A percentile compares a stretch with the other conserved stretches of the same genome.
These are phyloP conservation scores for Colletotrichum shisoi DNA, from an alignment of 2,329 filamentous ascomycete species.

Conservation along the genomic window DNA sequence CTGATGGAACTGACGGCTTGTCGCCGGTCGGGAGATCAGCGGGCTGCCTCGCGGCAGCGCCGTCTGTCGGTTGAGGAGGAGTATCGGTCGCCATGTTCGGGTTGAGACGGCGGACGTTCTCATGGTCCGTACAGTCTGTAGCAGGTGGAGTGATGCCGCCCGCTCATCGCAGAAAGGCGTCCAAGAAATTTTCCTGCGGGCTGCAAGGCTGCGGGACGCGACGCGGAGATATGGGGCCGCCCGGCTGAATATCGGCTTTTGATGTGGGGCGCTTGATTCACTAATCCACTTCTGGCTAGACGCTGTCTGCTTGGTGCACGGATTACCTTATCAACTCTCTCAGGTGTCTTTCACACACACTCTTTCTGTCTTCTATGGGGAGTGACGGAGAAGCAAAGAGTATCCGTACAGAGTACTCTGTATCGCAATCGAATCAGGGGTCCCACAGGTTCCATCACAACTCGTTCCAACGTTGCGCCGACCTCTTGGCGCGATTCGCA, in stretches of 20 bases:
- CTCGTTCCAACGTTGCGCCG: not conserved
- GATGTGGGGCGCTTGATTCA: rapidly evolving
- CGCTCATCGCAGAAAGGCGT: conserved; percentile 19
- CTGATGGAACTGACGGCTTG: conserved; percentile 27
- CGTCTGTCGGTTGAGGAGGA: conserved; percentile 19
- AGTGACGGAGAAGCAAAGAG: not conserved
- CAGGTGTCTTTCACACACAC: not conserved
- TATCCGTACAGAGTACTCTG: no score
- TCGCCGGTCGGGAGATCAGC: conserved; percentile 19
- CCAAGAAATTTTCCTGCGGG: conserved; percentile 35
- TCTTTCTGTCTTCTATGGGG: no score
- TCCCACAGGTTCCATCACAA: not conserved
- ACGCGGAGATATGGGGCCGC: conserved; percentile 1
- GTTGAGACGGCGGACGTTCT: conserved; percentile 29
- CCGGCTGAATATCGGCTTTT: conserved; percentile 33
- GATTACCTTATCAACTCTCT: not conserved
- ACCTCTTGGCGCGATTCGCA: not conserved
- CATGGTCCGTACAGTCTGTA: conserved; percentile 28
- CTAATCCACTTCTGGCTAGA: not conserved
- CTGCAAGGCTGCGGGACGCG: conserved; percentile 36
- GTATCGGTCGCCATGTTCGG: conserved; percentile 36
- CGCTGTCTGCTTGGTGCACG: rapidly evolving
- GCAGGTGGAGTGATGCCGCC: conserved; percentile 28
- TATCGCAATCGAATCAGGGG: not conserved
- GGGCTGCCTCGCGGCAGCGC: conserved; percentile 25